Percentiles rank a stretch among this genome's conserved stretches.
These are phyloP conservation scores for Poronia punctata DNA, from an alignment of 495 filamentous ascomycete genomes.

Conservation along the genomic window DNA sequence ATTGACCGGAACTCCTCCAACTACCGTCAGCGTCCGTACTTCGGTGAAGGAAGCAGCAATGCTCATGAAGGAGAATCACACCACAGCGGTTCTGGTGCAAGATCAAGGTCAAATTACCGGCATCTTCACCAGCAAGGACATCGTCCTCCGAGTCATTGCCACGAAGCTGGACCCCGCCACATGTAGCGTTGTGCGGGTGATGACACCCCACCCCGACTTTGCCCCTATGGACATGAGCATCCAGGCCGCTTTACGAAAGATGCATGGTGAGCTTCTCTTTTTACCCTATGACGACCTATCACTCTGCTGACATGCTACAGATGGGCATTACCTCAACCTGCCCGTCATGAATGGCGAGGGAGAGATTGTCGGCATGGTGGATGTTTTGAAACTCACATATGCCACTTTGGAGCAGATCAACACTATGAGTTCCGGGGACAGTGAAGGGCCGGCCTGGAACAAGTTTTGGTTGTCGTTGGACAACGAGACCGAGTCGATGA, in stretches of 20 bases:
- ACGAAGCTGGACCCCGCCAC: constrained; percentile 89
- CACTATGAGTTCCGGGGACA: constrained; percentile 58
- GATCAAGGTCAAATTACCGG: constrained; percentile 96
- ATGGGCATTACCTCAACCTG: constrained; percentile 96
- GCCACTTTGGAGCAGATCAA: constrained; percentile 93
- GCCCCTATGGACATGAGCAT: constrained; percentile 98
- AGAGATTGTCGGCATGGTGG: constrained; percentile 98
- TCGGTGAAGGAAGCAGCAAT: constrained; percentile 91
- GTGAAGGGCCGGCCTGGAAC: constrained; percentile 96
- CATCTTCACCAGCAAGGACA: constrained; percentile 99
- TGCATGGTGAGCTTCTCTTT: constrained; percentile 69
- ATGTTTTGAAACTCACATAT: constrained; percentile 96
- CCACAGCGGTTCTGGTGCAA: constrained; percentile 91
- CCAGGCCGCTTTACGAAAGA: constrained; percentile 93
- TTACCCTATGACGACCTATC: not conserved
- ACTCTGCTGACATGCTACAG: constrained; percentile 36
- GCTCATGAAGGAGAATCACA: constrained; percentile 97
- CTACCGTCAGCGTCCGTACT: constrained; percentile 90
- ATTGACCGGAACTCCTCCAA: constrained; percentile 81
- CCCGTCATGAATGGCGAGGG: constrained; percentile 96
- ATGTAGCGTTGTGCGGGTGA: constrained; percentile 95
- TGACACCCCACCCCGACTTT: constrained; percentile 98
- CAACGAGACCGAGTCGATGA: constrained; percentile 91
- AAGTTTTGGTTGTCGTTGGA: constrained; percentile 99
- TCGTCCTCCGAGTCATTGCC: constrained; percentile 95